phyloP scores from a whole-genome alignment of 805 yeast species.

The Candida qinlingensis region DNA sequence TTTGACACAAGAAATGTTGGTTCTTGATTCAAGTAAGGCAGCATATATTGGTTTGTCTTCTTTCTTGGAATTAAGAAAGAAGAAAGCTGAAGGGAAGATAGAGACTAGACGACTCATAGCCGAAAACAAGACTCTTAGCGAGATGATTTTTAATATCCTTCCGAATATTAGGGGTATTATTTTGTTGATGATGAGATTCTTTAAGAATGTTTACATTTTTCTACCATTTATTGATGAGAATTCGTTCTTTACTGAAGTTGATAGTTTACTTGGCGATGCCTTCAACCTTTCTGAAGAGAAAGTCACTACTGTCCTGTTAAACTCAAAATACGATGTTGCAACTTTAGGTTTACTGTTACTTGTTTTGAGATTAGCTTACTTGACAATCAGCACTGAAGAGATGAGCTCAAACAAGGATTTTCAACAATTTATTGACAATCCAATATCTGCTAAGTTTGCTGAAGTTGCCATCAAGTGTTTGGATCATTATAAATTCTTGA shows the following conservation, averaged over 20 bases:
- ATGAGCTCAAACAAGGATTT: slow-evolving; percentile 3
- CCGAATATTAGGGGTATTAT: slow-evolving; percentile 16
- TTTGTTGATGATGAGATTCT: slow-evolving; percentile 19
- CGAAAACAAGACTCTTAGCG: slow-evolving; percentile 3
- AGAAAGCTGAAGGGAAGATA: slow-evolving; percentile 8
- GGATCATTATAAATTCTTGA: slow-evolving; percentile 42
- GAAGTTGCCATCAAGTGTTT: slow-evolving; percentile 33
- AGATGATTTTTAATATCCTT: slow-evolving; percentile 10
- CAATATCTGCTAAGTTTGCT: slow-evolving; percentile 8
- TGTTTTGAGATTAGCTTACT: slow-evolving; percentile 18
- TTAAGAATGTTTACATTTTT: slow-evolving; percentile 22
- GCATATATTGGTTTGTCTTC: slow-evolving; percentile 5
- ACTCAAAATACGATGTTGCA: slow-evolving; percentile 20
- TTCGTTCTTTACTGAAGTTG: slow-evolving; percentile 16
- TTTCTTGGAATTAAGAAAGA: slow-evolving; percentile 11
- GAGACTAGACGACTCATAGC: slow-evolving; percentile 1
- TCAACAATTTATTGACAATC: slow-evolving; percentile 2
- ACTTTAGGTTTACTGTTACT: slow-evolving; percentile 18
- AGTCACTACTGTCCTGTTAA: slow-evolving; percentile 6
- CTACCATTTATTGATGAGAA: slow-evolving; percentile 23
- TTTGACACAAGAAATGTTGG: neutral
- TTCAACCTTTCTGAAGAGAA: slow-evolving; percentile 1
- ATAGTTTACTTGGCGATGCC: slow-evolving; percentile 8
- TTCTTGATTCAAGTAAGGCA: slow-evolving; percentile 1
- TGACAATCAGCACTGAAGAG: slow-evolving; percentile 16